Evolutionary conservation across 768 basidiomycete species (phyloP).

Genomic region (Phylloporus sp.): DNA sequence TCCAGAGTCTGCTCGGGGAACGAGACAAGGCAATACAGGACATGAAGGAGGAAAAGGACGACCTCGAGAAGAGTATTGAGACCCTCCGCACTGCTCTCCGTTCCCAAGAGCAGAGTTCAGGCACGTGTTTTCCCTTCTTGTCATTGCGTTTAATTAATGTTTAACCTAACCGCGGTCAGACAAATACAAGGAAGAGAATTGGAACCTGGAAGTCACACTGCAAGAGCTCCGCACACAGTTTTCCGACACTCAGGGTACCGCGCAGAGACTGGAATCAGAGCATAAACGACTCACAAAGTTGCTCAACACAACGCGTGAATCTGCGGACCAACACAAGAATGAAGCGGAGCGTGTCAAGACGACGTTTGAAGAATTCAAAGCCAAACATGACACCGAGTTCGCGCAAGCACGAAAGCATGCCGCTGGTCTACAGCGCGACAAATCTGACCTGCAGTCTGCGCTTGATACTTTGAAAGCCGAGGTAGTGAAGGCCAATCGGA

Average conservation of each 20-base stretch:
- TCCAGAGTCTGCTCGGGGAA: slow-evolving; percentile 88
- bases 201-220: slow-evolving; percentile 93
- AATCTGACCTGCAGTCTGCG: slow-evolving; percentile 81
- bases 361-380: slow-evolving; percentile 68
- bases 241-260: slow-evolving; percentile 58
- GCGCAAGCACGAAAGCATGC: slow-evolving; percentile 86
- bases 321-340: slow-evolving; percentile 81
- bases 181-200: slow-evolving; percentile 97
- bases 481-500: slow-evolving; percentile 56
- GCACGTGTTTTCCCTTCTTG: slow-evolving; percentile 37
- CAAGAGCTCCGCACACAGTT: slow-evolving; percentile 81
- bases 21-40: slow-evolving; percentile 91
- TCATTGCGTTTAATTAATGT: background rate
- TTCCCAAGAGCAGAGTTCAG: slow-evolving; percentile 76
- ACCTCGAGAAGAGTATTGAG: slow-evolving; percentile 77
- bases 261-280: slow-evolving; percentile 74
- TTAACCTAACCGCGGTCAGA: slow-evolving; percentile 41
- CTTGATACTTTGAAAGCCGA: slow-evolving; percentile 78
- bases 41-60: slow-evolving; percentile 89
- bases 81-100: slow-evolving; percentile 67
- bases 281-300: slow-evolving; percentile 75
- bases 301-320: slow-evolving; percentile 68
- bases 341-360: slow-evolving; percentile 71
- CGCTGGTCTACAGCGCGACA: slow-evolving; percentile 86
- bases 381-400: slow-evolving; percentile 92